A percentile compares a stretch with the other conserved stretches of the same genome.
Evolutionary conservation across 305 asterid species (phyloP).

Genomic region (Fraxinus dipetala): DNA sequence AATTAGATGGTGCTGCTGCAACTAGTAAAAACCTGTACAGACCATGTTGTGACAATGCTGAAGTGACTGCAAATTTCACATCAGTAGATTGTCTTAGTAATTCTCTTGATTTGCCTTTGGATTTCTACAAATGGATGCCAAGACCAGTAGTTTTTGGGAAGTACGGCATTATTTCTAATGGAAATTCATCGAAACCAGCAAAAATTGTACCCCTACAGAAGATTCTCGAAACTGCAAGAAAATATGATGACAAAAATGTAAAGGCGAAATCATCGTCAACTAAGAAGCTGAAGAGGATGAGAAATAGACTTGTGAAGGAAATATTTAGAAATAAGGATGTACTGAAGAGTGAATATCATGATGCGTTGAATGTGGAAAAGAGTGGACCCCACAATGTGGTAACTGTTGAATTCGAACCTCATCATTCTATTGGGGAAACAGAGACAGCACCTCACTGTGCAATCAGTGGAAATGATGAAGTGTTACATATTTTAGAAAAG

Average conservation of each 20-base stretch:
- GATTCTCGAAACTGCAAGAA: conserved; percentile 34
- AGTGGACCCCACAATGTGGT: conserved; percentile 15
- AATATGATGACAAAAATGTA: conserved; percentile 23
- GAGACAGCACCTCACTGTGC: conserved; percentile 27
- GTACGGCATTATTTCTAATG: conserved; percentile 64
- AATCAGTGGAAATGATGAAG: conserved; percentile 30
- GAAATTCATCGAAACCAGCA: conserved; percentile 38
- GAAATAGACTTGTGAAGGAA: conserved; percentile 26
- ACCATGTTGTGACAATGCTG: conserved; percentile 27
- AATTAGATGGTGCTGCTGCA: conserved; percentile 28
- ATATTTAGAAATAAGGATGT: conserved; percentile 21
- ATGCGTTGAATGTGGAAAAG: background rate
- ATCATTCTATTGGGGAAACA: conserved; percentile 26
- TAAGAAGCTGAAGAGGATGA: conserved; percentile 31
- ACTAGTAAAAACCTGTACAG: conserved; percentile 26
- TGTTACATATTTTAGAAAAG: conserved; percentile 28
- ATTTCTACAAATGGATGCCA: conserved; percentile 27
- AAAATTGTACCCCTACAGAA: conserved; percentile 46
- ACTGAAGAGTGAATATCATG: conserved; percentile 21
- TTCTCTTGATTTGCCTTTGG: conserved; percentile 25
- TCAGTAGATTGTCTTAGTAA: conserved; percentile 26
- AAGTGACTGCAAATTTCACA: conserved; percentile 27
- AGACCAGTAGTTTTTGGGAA: conserved; percentile 54
- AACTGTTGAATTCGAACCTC: conserved; percentile 32
- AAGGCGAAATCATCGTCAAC: conserved; percentile 25